A percentile compares a stretch with the other conserved stretches of the same genome.
Evolutionary conservation across 2,329 filamentous ascomycete genomes (phyloP).

Genomic region (Xenoacremonium recifei): DNA sequence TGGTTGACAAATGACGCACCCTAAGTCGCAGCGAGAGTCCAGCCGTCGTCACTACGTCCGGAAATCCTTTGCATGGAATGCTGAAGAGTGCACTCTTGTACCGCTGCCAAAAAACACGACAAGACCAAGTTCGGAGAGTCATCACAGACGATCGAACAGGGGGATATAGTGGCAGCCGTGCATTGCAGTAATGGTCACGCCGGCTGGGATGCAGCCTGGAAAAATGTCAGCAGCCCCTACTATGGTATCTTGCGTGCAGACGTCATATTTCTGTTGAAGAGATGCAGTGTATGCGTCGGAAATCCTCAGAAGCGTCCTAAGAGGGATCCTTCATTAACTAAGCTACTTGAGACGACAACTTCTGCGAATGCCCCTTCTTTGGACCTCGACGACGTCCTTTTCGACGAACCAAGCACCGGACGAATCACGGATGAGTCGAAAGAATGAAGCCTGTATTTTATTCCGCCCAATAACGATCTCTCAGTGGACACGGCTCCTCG

Average conservation of each 20-base stretch:
- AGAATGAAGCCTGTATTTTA: too few relatives aligned
- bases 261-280: constrained; percentile 13
- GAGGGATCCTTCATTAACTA: too few relatives aligned
- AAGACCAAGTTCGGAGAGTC: neutral
- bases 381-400: too few relatives aligned
- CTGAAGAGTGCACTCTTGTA: constrained; percentile 2
- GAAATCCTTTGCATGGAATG: constrained; percentile 12
- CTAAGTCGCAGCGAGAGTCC: constrained; percentile 7
- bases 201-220: constrained; percentile 16
- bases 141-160: constrained; percentile 6
- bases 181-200: constrained; percentile 9
- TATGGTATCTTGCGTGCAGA: constrained; percentile 14
- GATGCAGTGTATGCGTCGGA: constrained; percentile 6
- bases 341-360: too few relatives aligned
- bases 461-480: too few relatives aligned
- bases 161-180: constrained; percentile 6
- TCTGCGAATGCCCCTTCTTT: too few relatives aligned
- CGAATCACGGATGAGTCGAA: too few relatives aligned
- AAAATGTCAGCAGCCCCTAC: constrained; percentile 6
- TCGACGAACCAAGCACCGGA: too few relatives aligned
- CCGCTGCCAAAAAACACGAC: neutral
- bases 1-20: neutral
- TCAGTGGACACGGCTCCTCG: too few relatives aligned
- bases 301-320: neutral
- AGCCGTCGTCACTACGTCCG: constrained; percentile 14